Evolutionary conservation across 345 rosid genomes (phyloP).

Genomic region (Kernera saxatilis): DNA sequence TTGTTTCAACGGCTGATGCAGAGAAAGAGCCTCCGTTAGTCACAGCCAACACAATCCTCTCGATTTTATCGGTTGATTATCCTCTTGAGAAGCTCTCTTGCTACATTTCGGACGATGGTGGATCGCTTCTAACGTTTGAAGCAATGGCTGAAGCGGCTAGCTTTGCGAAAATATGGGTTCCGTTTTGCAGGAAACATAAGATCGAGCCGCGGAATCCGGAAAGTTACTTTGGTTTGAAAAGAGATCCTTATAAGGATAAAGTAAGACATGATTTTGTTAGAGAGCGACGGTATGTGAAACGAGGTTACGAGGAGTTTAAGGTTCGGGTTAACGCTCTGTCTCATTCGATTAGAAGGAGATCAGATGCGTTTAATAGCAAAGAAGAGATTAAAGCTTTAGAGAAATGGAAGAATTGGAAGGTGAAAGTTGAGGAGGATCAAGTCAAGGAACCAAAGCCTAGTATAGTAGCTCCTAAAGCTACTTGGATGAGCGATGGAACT

Average conservation of each 20-base stretch:
- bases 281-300: conserved; percentile 64
- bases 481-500: conserved; percentile 85
- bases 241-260: conserved; percentile 74
- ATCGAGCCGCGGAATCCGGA: conserved; percentile 84
- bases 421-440: conserved; percentile 28
- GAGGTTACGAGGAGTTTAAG: conserved; percentile 77
- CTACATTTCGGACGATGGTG: conserved; percentile 83
- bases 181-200: conserved; percentile 74
- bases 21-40: conserved; percentile 82
- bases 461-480: conserved; percentile 65
- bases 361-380: conserved; percentile 70
- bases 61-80: conserved; percentile 72
- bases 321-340: conserved; percentile 64
- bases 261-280: conserved; percentile 68
- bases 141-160: conserved; percentile 94
- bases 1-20: conserved; percentile 85
- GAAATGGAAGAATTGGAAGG: conserved; percentile 44
- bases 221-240: conserved; percentile 61
- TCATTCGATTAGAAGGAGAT: conserved; percentile 62
- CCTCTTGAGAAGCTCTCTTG: conserved; percentile 79
- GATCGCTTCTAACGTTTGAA: conserved; percentile 77
- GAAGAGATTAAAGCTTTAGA: conserved; percentile 68
- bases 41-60: conserved; percentile 78
- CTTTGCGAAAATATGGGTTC: conserved; percentile 78
- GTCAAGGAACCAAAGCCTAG: conserved; percentile 39